A percentile compares a stretch with the other conserved stretches of the same genome.
Evolutionary conservation across 176 grass and related monocot genomes (phyloP).

Genomic region (Cenchrus fungigraminus): DNA sequence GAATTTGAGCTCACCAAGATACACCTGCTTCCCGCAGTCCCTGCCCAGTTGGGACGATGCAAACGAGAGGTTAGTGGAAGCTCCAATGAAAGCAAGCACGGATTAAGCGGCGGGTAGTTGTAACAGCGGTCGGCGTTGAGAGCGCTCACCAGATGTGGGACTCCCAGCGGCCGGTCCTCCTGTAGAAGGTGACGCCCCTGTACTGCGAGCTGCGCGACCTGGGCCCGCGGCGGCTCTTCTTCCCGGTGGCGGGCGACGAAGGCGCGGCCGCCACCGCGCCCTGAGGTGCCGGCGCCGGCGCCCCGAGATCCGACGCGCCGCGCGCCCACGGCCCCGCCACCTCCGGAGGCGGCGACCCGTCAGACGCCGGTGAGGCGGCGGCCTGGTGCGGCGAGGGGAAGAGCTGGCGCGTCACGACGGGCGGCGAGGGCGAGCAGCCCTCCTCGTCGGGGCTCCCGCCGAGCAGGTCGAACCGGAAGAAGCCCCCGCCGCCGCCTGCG

Average conservation of each 20-base stretch:
- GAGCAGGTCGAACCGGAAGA: constrained; percentile 54
- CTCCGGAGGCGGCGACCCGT: neutral
- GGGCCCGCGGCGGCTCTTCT: constrained; percentile 86
- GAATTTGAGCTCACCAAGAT: constrained; percentile 65
- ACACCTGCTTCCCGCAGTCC: constrained; percentile 96
- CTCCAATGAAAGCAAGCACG: neutral
- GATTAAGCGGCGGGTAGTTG: neutral
- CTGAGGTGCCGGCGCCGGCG: neutral
- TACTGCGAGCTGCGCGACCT: constrained; percentile 92
- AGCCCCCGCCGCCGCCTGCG: neutral
- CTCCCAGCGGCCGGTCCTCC: constrained; percentile 90
- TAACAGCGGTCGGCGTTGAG: neutral
- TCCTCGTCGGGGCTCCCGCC: constrained; percentile 45
- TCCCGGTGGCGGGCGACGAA: constrained; percentile 43
- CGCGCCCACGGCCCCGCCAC: neutral
- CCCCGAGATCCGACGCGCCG: constrained; percentile 24
- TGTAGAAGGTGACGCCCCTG: constrained; percentile 91
- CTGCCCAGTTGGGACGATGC: constrained; percentile 42
- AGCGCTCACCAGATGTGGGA: constrained; percentile 83
- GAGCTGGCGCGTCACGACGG: constrained; percentile 62
- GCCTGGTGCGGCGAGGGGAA: constrained; percentile 49
- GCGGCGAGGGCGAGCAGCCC: constrained; percentile 32
- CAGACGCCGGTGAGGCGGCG: neutral
- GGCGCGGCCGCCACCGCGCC: neutral
- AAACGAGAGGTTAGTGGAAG: constrained; percentile 34